A percentile compares a stretch with the other conserved stretches of the same genome.
These are phyloP conservation scores for Butyriboletus loyo DNA, from an alignment of 768 basidiomycete species.

Conservation along the genomic window DNA sequence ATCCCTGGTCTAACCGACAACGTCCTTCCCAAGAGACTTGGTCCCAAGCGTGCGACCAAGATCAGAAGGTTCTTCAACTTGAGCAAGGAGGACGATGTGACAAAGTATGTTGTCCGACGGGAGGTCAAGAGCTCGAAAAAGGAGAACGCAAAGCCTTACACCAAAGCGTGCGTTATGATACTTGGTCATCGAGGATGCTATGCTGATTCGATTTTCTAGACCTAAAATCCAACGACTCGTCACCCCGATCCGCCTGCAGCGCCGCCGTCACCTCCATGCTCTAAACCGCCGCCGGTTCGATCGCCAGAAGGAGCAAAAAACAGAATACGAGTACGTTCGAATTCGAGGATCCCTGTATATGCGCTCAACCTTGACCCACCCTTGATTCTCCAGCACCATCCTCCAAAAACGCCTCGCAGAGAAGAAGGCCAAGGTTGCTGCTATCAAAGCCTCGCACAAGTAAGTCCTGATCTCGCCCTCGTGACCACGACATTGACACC, in stretches of 20 bases:
- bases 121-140: slow-evolving; percentile 91
- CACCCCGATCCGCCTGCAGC: slow-evolving; percentile 92
- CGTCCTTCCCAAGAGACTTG: slow-evolving; percentile 91
- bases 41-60: slow-evolving; percentile 97
- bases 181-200: not conserved
- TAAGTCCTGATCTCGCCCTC: slow-evolving; percentile 23
- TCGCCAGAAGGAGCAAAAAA: slow-evolving; percentile 91
- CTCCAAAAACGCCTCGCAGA: slow-evolving; percentile 88
- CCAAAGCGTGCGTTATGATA: slow-evolving; percentile 77
- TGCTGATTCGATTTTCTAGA: slow-evolving; percentile 37
- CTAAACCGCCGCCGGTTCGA: slow-evolving; percentile 87
- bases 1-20: slow-evolving; percentile 90
- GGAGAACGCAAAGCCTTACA: slow-evolving; percentile 86
- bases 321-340: slow-evolving; percentile 78
- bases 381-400: slow-evolving; percentile 45
- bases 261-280: slow-evolving; percentile 87
- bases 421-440: slow-evolving; percentile 89
- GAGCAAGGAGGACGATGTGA: slow-evolving; percentile 96
- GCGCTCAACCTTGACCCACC: not conserved
- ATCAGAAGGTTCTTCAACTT: slow-evolving; percentile 98
- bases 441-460: slow-evolving; percentile 84
- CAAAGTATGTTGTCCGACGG: slow-evolving; percentile 93
- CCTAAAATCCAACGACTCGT: slow-evolving; percentile 98
- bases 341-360: not conserved
- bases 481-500: not conserved